Conservation (phyloP, 257 asterid species). For the Cinchona pubescens region DNA sequence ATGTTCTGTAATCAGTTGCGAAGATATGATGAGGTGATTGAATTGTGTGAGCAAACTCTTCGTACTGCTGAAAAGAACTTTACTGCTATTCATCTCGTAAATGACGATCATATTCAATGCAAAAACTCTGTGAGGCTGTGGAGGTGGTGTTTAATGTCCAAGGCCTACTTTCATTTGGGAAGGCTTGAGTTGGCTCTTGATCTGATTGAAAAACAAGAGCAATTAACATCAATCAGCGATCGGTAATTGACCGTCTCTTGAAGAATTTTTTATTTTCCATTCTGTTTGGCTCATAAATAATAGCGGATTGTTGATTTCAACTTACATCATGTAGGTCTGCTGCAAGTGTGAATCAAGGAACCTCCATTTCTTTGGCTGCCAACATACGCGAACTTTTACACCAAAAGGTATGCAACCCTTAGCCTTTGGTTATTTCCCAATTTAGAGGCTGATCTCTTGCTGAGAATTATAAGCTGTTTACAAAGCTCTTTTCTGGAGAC, state of each 20-base stretch:
- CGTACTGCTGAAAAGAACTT: constrained; percentile 62
- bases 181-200: constrained; percentile 84
- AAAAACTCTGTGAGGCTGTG: constrained; percentile 47
- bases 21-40: constrained; percentile 67
- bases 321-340: constrained; percentile 40
- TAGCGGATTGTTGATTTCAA: constrained; percentile 27
- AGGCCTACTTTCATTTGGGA: constrained; percentile 68
- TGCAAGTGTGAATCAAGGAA: constrained; percentile 34
- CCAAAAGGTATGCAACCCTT: constrained; percentile 50
- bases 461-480: not conserved
- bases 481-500: not conserved
- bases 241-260: constrained; percentile 37
- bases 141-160: constrained; percentile 79
- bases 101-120: constrained; percentile 28
- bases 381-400: constrained; percentile 69
- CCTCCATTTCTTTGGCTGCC: constrained; percentile 49
- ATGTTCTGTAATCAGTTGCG: constrained; percentile 42
- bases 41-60: constrained; percentile 70
- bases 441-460: not conserved
- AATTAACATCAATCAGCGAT: constrained; percentile 28
- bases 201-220: constrained; percentile 66
- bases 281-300: constrained; percentile 13
- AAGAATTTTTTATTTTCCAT: constrained; percentile 13
- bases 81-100: constrained; percentile 23
- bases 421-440: constrained; percentile 2